Evolutionary conservation across 805 yeast genomes (phyloP).

Genomic region (Wickerhamomyces sydowiorum): DNA sequence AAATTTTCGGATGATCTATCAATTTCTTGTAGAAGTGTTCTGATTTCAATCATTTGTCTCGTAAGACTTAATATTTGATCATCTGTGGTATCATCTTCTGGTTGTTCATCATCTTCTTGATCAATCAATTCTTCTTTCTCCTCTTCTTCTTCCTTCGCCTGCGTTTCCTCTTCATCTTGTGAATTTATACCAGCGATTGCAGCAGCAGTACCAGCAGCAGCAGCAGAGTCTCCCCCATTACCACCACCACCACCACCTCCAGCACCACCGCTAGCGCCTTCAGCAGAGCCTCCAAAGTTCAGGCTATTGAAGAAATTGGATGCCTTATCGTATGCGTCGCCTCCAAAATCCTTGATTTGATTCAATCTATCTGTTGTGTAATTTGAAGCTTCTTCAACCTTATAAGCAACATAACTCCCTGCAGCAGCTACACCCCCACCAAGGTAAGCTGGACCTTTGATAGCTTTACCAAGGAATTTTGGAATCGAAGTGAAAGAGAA

Average conservation of each 20-base stretch:
- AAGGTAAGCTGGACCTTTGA: conserved; percentile 68
- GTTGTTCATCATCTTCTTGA: conserved; percentile 45
- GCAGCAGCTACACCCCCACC: conserved; percentile 95
- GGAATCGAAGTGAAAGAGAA: conserved; percentile 33
- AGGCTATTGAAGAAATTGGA: conserved; percentile 19
- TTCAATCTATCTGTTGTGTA: conserved; percentile 65
- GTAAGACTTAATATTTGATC: conserved; percentile 86
- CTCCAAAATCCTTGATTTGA: conserved; percentile 57
- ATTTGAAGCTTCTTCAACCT: conserved; percentile 78
- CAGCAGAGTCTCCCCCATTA: conserved; percentile 31
- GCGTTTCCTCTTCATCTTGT: conserved; percentile 39
- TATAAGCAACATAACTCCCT: conserved; percentile 87
- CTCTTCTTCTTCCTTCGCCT: conserved; percentile 25
- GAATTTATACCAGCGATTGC: conserved; percentile 39
- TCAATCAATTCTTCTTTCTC: conserved; percentile 31
- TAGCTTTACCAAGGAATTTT: conserved; percentile 47
- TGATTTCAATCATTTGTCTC: conserved; percentile 93
- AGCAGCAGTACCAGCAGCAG: conserved; percentile 55
- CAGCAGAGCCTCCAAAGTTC: conserved; percentile 21
- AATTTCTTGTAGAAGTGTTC: conserved; percentile 69
- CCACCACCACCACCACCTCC: conserved; percentile 15
- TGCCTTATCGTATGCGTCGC: conserved; percentile 40
- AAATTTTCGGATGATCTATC: conserved; percentile 70
- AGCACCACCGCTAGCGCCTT: conserved; percentile 26
- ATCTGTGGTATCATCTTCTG: conserved; percentile 52